Evolutionary conservation across 805 yeast species (phyloP).

Genomic region (Metschnikowia lochheadii): DNA sequence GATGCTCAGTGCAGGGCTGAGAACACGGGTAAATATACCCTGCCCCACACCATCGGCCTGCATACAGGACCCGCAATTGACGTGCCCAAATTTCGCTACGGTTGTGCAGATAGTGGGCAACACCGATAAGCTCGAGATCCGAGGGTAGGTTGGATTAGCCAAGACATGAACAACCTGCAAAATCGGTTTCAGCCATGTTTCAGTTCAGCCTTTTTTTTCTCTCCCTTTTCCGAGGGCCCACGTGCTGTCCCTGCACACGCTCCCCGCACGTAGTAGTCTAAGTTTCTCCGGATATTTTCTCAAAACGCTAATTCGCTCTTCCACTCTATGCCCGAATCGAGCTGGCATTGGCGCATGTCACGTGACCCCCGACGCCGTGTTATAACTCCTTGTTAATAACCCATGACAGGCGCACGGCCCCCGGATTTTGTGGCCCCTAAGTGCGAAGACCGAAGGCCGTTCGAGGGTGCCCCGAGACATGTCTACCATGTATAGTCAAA

Average conservation of each 20-base stretch:
- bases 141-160: background rate
- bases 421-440: background rate
- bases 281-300: background rate
- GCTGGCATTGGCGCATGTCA: background rate
- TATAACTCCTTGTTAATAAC: background rate
- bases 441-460: background rate
- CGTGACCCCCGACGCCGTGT: constrained; percentile 1
- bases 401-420: background rate
- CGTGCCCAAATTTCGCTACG: background rate
- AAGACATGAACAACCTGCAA: background rate
- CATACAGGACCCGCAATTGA: background rate
- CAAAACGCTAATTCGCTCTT: no score
- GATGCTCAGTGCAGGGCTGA: background rate
- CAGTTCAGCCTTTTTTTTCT: no score
- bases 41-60: background rate
- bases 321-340: background rate
- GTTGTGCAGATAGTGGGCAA: background rate
- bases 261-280: no score
- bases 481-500: background rate
- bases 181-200: background rate
- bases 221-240: background rate
- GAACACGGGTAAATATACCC: background rate
- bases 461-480: no score
- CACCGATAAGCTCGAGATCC: background rate
- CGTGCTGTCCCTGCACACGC: no score